phyloP scores from a whole-genome alignment of 495 filamentous ascomycete genomes.

The Cercophora sp. region DNA sequence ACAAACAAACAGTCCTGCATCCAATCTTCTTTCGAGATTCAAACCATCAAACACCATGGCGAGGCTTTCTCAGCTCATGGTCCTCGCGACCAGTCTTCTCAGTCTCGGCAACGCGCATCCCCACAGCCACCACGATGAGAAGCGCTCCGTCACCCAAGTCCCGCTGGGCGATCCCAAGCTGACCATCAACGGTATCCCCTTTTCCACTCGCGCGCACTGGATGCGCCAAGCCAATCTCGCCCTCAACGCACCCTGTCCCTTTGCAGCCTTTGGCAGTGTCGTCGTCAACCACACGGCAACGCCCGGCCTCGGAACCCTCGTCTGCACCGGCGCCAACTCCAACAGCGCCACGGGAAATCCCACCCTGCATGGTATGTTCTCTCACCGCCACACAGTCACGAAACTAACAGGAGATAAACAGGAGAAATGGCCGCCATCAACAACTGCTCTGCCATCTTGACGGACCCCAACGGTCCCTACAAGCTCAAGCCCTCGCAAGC shows the following conservation, averaged over 20 bases:
- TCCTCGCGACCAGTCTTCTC: neutral
- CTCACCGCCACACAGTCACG: neutral
- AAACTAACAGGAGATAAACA: slow-evolving; percentile 7
- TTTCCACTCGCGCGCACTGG: slow-evolving; percentile 40
- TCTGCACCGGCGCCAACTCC: slow-evolving; percentile 45
- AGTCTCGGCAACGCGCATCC: slow-evolving; percentile 12
- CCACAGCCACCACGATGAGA: slow-evolving; percentile 8
- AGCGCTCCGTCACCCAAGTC: neutral
- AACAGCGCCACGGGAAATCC: slow-evolving; percentile 41
- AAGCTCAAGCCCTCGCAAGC: slow-evolving; percentile 37
- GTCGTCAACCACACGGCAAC: slow-evolving; percentile 51
- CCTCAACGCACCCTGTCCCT: slow-evolving; percentile 46
- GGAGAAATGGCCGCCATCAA: slow-evolving; percentile 52
- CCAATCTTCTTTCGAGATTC: too few species aligned
- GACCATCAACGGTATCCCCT: slow-evolving; percentile 31
- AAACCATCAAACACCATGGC: slow-evolving; percentile 8
- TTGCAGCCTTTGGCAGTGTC: slow-evolving; percentile 47
- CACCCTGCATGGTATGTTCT: slow-evolving; percentile 40
- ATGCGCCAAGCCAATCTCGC: slow-evolving; percentile 48
- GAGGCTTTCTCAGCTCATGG: neutral
- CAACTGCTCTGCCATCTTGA: slow-evolving; percentile 49
- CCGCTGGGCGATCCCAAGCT: slow-evolving; percentile 20
- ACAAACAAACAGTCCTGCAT: too few species aligned
- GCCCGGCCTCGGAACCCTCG: slow-evolving; percentile 34
- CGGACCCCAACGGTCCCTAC: slow-evolving; percentile 39